A percentile compares a stretch with the other conserved stretches of the same genome.
Conservation (phyloP, 192 early-diverging fungal species). For the Coemansia sp. region DNA sequence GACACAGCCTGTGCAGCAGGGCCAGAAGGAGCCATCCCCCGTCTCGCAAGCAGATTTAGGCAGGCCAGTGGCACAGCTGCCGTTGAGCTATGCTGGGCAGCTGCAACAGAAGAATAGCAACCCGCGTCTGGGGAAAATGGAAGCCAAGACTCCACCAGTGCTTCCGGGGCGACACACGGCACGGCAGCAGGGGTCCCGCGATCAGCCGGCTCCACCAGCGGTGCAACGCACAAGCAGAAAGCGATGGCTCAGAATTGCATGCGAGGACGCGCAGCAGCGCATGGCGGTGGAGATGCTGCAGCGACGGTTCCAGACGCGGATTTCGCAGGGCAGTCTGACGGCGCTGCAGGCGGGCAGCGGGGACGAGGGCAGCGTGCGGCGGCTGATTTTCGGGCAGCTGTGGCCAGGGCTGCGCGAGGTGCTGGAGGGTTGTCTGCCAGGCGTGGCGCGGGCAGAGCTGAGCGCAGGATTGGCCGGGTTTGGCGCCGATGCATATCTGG, state of each 20-base stretch:
- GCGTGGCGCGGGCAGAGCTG: not conserved
- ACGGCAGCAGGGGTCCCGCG: no score
- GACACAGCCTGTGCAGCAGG: no score
- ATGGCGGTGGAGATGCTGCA: slow-evolving; percentile 5
- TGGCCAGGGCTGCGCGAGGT: slow-evolving; percentile 7
- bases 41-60: no score
- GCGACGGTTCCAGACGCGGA: slow-evolving; percentile 10
- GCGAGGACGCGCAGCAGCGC: slow-evolving; percentile 2
- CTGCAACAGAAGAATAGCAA: no score
- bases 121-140: no score
- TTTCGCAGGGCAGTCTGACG: not conserved
- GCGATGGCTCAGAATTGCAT: not conserved
- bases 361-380: not conserved
- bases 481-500: slow-evolving; percentile 22
- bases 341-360: not conserved
- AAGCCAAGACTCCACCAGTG: no score
- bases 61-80: no score
- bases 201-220: no score
- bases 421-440: not conserved
- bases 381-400: slow-evolving; percentile 12
- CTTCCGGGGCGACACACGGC: no score
- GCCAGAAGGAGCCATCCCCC: no score
- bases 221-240: no score
- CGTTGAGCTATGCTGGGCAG: no score
- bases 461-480: slow-evolving; percentile 14